phyloP scores from a whole-genome alignment of 2,329 filamentous ascomycete species.

The Colletotrichum aenigma region DNA sequence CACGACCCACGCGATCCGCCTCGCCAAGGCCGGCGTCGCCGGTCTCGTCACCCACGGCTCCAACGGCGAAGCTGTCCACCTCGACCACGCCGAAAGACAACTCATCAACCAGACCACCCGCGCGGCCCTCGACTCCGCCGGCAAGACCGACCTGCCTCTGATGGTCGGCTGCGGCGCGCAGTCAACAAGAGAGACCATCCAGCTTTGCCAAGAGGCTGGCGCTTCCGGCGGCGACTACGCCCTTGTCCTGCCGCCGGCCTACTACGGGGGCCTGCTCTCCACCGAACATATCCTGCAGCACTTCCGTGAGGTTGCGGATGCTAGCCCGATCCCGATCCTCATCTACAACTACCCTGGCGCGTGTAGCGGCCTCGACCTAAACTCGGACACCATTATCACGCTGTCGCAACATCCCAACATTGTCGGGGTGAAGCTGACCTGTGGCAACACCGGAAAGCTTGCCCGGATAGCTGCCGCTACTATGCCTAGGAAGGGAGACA shows the following conservation, averaged over 20 bases:
- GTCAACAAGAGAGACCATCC: conserved; percentile 66
- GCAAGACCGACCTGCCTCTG: conserved; percentile 48
- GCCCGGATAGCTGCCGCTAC: conserved; percentile 49
- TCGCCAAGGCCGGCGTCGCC: conserved; percentile 67
- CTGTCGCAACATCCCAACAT: conserved; percentile 60
- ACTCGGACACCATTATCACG: conserved; percentile 63
- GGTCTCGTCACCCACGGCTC: conserved; percentile 74
- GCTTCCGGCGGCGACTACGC: conserved; percentile 65
- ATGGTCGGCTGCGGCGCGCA: conserved; percentile 69
- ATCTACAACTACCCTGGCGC: conserved; percentile 76
- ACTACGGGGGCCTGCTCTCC: conserved; percentile 61
- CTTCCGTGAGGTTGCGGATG: conserved; percentile 59
- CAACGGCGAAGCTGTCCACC: conserved; percentile 68
- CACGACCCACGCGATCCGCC: conserved; percentile 57
- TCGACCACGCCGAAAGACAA: conserved; percentile 61
- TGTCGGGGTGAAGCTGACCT: conserved; percentile 71
- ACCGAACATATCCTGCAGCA: conserved; percentile 60
- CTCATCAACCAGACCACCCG: conserved; percentile 60
- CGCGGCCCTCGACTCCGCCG: conserved; percentile 41
- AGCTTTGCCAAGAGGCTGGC: conserved; percentile 62
- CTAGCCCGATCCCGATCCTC: conserved; percentile 60
- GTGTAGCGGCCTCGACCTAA: conserved; percentile 70
- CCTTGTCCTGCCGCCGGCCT: conserved; percentile 65
- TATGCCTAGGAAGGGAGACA: conserved; percentile 10
- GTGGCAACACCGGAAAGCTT: conserved; percentile 69